A percentile compares a stretch with the other conserved stretches of the same genome.
Conservation (phyloP, 2,329 filamentous ascomycete species). For the Samsoniella hepiali region DNA sequence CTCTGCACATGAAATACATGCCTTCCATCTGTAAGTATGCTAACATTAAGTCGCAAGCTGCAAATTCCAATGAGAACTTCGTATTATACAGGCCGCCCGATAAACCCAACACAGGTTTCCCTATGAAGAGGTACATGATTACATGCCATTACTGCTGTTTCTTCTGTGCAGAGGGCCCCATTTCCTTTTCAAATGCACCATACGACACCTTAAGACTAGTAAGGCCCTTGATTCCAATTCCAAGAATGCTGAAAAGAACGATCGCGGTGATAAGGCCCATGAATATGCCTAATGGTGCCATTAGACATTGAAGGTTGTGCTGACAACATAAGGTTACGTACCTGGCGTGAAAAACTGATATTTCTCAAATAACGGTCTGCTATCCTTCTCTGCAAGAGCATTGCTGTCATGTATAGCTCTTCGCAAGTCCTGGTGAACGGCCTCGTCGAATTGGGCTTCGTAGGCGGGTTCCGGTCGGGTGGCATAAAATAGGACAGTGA, state of each 20-base stretch:
- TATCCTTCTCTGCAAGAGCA: slow-evolving; percentile 29
- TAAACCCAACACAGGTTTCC: not conserved
- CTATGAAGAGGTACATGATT: not conserved
- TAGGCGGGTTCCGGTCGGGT: slow-evolving; percentile 58
- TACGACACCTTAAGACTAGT: slow-evolving; percentile 84
- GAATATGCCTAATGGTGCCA: slow-evolving; percentile 67
- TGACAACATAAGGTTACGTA: slow-evolving; percentile 39
- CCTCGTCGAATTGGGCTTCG: slow-evolving; percentile 60
- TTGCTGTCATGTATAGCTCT: slow-evolving; percentile 35
- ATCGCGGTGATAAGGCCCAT: slow-evolving; percentile 73
- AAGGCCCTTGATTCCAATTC: slow-evolving; percentile 73
- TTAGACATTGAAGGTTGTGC: slow-evolving; percentile 17
- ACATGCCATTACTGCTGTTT: slow-evolving; percentile 48
- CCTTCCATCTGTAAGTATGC: not conserved
- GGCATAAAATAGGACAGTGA: slow-evolving; percentile 75
- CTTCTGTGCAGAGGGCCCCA: slow-evolving; percentile 84
- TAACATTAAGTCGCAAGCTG: slow-evolving; percentile 1
- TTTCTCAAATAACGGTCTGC: slow-evolving; percentile 72
- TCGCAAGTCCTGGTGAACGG: slow-evolving; percentile 71
- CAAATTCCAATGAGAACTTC: not conserved
- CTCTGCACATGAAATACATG: not conserved
- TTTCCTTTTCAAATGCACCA: slow-evolving; percentile 94
- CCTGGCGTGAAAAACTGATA: slow-evolving; percentile 93
- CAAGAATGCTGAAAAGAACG: slow-evolving; percentile 72
- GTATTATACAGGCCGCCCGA: slow-evolving; percentile 5